Evolutionary conservation across 179 eudicot species (phyloP).

Genomic region (Camellia oleifera): DNA sequence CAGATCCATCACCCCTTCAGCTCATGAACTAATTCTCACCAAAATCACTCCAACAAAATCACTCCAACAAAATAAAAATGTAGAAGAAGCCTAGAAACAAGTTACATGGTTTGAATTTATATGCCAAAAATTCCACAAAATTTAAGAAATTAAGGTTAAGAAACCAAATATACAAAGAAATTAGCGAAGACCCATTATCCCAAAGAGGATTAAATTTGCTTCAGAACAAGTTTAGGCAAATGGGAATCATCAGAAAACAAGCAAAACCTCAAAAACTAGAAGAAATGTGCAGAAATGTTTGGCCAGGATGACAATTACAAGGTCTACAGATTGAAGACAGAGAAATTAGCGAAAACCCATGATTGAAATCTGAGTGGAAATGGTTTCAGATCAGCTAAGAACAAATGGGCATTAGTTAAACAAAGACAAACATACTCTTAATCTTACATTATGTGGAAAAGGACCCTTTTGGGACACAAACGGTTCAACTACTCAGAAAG

Average conservation of each 20-base stretch:
- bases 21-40: conserved; percentile 20
- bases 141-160: conserved; percentile 4
- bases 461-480: conserved; percentile 16
- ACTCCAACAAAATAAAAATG: conserved; percentile 14
- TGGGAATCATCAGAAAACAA: conserved; percentile 29
- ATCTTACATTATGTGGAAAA: conserved; percentile 21
- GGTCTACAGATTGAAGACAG: conserved; percentile 7
- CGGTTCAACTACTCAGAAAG: conserved; percentile 10
- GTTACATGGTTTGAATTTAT: conserved; percentile 43
- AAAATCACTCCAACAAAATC: too few species aligned
- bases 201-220: conserved; percentile 11
- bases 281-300: background rate
- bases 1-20: conserved; percentile 37
- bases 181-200: conserved; percentile 58
- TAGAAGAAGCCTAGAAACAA: conserved; percentile 12
- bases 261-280: background rate
- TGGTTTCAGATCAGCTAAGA: conserved; percentile 23
- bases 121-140: conserved; percentile 14
- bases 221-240: conserved; percentile 32
- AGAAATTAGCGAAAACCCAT: conserved; percentile 59
- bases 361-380: conserved; percentile 13
- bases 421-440: background rate
- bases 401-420: conserved; percentile 34
- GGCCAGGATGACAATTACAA: conserved; percentile 1
- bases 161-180: background rate